Base-by-base conservation (phyloP, 495 filamentous ascomycete species). In the Aspergillus sparsus region DNA sequence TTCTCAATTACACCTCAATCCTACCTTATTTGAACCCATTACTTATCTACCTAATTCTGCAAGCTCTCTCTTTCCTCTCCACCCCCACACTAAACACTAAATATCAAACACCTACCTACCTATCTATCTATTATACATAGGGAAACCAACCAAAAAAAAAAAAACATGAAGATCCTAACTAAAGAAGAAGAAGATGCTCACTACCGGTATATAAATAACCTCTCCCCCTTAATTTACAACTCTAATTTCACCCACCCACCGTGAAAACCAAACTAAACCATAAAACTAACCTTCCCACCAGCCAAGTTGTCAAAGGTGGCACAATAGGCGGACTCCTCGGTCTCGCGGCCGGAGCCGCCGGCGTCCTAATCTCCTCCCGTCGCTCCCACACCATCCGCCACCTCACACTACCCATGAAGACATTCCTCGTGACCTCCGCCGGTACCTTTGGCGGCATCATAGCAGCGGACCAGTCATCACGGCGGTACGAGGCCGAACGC, bases 371-470 rank as follows among this genome's bases (percentile, higher is more conserved):
- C 46, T 90, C 86, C 7, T 74, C 78, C 15, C 70, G 76, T 41
- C 85, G 90, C 57, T 95, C 85, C 75, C 82, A 83, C 49, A 85
- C 81, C 63, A 87, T 97, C 80, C 84, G 89, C 36, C 72, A 81
- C 50, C 86, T 98, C 61, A 95, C 93, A 0, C 66, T 96, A 0
- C 94, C 92, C 8, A 89, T 98, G 83, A 87, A 90, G 66, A 80
- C 89, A 49, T 98, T 98, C 83, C 85, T 97, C 53, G 83, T 90
- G n/a, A 89, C 89, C 12, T 93, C 89, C 32, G 70, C 86, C 7
- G 87, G 84, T 31, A 97, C 94, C 9, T 97, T 96, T 74, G 80
- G 83, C 55, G 88, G 85, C 61, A 97, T 98, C 77, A 82, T 97
- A 66, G 75, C 83, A 42, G 94, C 95, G 41, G 94, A 98, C 78